Percentiles rank a stretch among this genome's conserved stretches.
These are phyloP conservation scores for Atkinsonella texensis DNA, from an alignment of 2,329 filamentous ascomycete species.

Conservation along the genomic window DNA sequence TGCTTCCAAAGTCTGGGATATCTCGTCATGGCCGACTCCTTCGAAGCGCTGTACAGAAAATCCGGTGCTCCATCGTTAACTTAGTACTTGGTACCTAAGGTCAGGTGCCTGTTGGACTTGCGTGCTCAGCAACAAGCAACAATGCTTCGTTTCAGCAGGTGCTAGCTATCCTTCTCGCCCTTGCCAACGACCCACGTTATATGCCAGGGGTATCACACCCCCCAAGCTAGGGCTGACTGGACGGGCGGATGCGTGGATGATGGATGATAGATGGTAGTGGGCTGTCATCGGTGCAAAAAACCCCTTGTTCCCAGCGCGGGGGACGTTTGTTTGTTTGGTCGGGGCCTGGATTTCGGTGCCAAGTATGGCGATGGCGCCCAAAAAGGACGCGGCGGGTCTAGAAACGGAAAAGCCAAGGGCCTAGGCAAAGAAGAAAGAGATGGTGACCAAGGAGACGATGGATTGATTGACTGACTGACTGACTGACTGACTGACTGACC, in stretches of 20 bases:
- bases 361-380: not conserved
- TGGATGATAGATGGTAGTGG: not conserved
- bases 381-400: not conserved
- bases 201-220: slow-evolving; percentile 1
- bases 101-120: too few relatives aligned
- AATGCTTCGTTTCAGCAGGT: not conserved
- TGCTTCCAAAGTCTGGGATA: not conserved
- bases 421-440: not conserved
- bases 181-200: slow-evolving; percentile 3
- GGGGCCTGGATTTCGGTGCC: not conserved
- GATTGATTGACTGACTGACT: too few relatives aligned
- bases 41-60: too few relatives aligned
- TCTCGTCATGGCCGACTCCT: not conserved
- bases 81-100: too few relatives aligned
- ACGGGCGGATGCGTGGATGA: too few relatives aligned
- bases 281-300: slow-evolving; percentile 6
- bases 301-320: slow-evolving; percentile 7
- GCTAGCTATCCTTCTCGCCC: not conserved
- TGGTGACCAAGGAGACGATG: not conserved
- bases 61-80: not conserved
- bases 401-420: not conserved
- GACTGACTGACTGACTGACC: too few relatives aligned
- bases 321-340: not conserved
- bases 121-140: not conserved
- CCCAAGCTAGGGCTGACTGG: not conserved